Conservation (phyloP, 192 early-diverging fungal species). For the Podila epigama region DNA sequence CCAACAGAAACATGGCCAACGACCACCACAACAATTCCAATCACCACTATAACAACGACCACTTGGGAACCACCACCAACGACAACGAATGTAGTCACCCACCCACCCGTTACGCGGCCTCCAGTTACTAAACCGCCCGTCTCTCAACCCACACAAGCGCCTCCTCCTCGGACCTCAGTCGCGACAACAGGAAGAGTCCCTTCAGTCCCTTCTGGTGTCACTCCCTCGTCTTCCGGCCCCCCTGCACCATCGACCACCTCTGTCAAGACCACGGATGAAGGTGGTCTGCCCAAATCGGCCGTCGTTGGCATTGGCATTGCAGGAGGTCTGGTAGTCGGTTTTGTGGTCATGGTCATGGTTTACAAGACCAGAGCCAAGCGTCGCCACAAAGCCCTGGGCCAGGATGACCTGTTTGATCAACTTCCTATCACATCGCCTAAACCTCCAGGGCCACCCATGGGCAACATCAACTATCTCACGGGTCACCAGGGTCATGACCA, state of each 20-base stretch:
- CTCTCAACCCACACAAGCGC: not conserved
- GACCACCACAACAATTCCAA: not conserved
- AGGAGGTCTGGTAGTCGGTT: slow-evolving; percentile 12
- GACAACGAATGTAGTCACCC: not conserved
- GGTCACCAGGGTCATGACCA: not conserved
- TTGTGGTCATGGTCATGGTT: slow-evolving; percentile 13
- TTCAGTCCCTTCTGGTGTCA: not conserved
- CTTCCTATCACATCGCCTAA: slow-evolving; percentile 14
- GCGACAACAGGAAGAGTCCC: not conserved
- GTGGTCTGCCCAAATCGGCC: slow-evolving; percentile 9
- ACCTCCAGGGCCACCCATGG: slow-evolving; percentile 10
- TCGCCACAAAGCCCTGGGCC: slow-evolving; percentile 16
- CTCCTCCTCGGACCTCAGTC: too few relatives aligned
- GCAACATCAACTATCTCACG: not conserved
- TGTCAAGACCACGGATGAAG: not conserved
- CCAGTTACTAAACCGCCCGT: not conserved
- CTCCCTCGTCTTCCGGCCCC: not conserved
- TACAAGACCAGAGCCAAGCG: slow-evolving; percentile 11
- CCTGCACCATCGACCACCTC: not conserved
- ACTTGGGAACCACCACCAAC: not conserved
- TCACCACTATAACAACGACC: not conserved
- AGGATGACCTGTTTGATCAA: slow-evolving; percentile 34
- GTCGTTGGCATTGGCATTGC: slow-evolving; percentile 11
- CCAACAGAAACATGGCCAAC: not conserved
- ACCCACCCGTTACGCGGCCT: not conserved